Evolutionary conservation across 2,329 filamentous ascomycete genomes (phyloP), one percentile per base, ranked within the genome.

Genomic region (Ramularia collo-cygni): DNA sequence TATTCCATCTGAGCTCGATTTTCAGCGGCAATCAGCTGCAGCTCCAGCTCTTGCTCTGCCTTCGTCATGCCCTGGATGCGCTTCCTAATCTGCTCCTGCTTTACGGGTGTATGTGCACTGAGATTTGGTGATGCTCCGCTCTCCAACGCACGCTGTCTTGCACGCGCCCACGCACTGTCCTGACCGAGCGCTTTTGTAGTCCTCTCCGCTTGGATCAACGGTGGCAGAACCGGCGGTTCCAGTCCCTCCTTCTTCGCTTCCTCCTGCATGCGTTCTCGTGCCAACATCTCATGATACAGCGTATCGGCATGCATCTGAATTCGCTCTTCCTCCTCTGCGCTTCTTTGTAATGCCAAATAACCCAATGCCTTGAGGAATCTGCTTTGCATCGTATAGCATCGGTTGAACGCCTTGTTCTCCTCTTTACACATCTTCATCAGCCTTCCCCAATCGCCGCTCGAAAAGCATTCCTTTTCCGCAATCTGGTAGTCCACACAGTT

Each of bases 241-340:
- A 56, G 62, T 48, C 57, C 76, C 63, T 63, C 74, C 38, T 72
- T 69, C 62, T 79, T 79, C 26, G 83, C 84, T 54, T 79, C 74
- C 48, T 83, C 77, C n/a, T 85, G 78, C 47, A 74, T 76, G 14
- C 70, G 71, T 64, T 98, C 90, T 60, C 94, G 87, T 46, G 78
- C 75, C 27, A 94, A 64, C 81, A 96, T 87, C 53, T 83, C 79
- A 56, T 90, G 84, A 64, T 88, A 98, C 28, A 98, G 72, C 48
- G 77, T 78, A 67, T 98, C 92, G 43, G 90, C 90, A 62, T 95
- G 89, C 81, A 96, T 86, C 65, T 96, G 92, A 46, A 98, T 68
- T 52, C 83, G 77, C 61, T 95, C 89, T 54, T 95, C 85, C 37
- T 85, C 74, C 19, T 80, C 74, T 0, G 73, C 67, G 7, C 81